Conservation (phyloP, 2,329 filamentous ascomycete species). For the Diaporthe ilicicola region DNA sequence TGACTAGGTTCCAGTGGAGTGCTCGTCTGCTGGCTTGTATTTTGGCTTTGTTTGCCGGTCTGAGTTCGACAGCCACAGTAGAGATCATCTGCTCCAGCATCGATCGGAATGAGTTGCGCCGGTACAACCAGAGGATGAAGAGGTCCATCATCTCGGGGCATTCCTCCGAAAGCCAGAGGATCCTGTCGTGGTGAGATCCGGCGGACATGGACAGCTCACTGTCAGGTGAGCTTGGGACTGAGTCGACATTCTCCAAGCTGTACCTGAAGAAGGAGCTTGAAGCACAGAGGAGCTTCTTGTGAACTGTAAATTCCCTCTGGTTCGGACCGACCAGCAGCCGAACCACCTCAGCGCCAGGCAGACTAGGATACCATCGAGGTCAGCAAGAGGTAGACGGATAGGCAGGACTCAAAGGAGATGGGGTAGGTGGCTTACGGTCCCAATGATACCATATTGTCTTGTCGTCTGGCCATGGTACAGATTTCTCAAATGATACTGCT, state of each 20-base stretch:
- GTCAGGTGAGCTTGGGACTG: conserved; percentile 38
- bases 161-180: conserved; percentile 54
- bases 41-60: conserved; percentile 37
- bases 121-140: conserved; percentile 62
- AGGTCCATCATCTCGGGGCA: conserved; percentile 61
- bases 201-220: conserved; percentile 38
- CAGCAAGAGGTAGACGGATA: conserved; percentile 3
- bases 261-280: conserved; percentile 58
- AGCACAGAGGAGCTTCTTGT: conserved; percentile 55
- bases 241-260: conserved; percentile 47
- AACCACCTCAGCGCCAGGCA: conserved; percentile 35
- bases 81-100: conserved; percentile 53
- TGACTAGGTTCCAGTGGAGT: conserved; percentile 65
- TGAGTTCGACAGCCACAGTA: conserved; percentile 36
- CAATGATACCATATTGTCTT: conserved; percentile 25
- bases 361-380: conserved; percentile 19
- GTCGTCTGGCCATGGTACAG: conserved; percentile 5
- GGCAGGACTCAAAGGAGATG: neutral
- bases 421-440: conserved; percentile 17
- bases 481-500: conserved; percentile 3
- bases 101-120: conserved; percentile 50
- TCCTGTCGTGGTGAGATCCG: conserved; percentile 34
- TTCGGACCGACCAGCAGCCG: conserved; percentile 54
- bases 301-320: conserved; percentile 51
- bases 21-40: conserved; percentile 43